Base-by-base conservation (phyloP, 306 rosid species). In the Trifolium repens region DNA sequence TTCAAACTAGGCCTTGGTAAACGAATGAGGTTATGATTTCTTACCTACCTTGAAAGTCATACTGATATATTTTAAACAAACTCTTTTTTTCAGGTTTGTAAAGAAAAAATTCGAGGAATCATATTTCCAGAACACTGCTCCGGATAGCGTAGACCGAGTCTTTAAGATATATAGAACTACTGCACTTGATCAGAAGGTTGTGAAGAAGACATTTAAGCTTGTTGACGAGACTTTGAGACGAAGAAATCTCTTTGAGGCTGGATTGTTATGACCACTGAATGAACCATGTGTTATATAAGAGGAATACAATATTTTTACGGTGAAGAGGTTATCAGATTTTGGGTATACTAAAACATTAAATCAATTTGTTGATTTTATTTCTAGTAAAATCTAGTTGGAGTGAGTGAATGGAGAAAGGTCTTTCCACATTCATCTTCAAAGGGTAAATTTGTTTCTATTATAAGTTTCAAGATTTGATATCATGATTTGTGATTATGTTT, bases 131-230 rank as follows among this genome's bases (percentile, higher is more conserved):
- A 96, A 86, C 90, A 90, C 97, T 3, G 81, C 98, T 17, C 96
- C 93, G 1, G 99, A 96, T 43, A 83, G 96, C 0, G 98, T 96
- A 11, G 99, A 96, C 72, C 88, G 99, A 0, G 98, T 88, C 57
- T 96, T 96, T 17, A 96, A 96, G 89, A 88, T 92, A 75, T 94
- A 94, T 37, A 78, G 97, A 60, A 94, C 99, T 16, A 94, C 99
- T 17, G 99, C 99, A 26, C 98, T 94, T 57, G 99, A 94, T 88
- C 99, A 94, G 82, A 94, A 92, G 87, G 96, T 92, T 42, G 96
- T 94, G 77, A 94, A 94, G 93, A 94, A 94, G 88, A 92, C 99
- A 1, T 92, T 96, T 91, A 96, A 96, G 90, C 98, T 96, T 26
- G 98, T 96, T 4, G 98, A 96, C 14, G 99, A 96, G 85, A 90